These are phyloP conservation scores for Coprinopsis strossmayeri DNA, from an alignment of 768 basidiomycete genomes.

Conservation along the genomic window DNA sequence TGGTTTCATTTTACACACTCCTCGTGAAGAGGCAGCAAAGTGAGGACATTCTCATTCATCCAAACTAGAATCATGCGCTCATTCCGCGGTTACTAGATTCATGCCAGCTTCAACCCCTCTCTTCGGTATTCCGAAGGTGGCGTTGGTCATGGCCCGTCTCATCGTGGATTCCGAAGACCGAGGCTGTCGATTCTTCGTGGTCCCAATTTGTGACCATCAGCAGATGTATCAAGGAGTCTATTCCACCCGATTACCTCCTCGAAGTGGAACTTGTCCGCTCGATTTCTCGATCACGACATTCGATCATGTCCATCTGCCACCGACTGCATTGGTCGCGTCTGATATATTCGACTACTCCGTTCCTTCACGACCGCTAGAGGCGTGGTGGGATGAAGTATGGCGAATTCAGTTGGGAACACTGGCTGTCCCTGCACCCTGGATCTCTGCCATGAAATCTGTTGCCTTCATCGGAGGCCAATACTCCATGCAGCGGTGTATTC, in stretches of 20 bases:
- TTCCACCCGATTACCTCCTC: slow-evolving; percentile 43
- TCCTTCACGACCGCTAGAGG: slow-evolving; percentile 35
- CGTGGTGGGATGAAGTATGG: slow-evolving; percentile 54
- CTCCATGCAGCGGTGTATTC: slow-evolving; percentile 46
- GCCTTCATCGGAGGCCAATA: slow-evolving; percentile 54
- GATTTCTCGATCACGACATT: slow-evolving; percentile 55
- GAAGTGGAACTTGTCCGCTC: slow-evolving; percentile 46
- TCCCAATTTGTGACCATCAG: slow-evolving; percentile 45
- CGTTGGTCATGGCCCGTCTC: slow-evolving; percentile 50
- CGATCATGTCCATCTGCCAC: slow-evolving; percentile 44
- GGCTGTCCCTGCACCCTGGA: slow-evolving; percentile 41
- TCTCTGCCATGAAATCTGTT: slow-evolving; percentile 46
- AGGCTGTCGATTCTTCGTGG: slow-evolving; percentile 48
- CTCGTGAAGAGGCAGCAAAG: slow-evolving; percentile 55
- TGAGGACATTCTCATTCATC: slow-evolving; percentile 24
- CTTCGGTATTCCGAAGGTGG: slow-evolving; percentile 48
- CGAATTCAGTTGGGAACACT: slow-evolving; percentile 49
- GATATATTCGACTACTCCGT: slow-evolving; percentile 32
- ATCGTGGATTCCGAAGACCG: slow-evolving; percentile 45
- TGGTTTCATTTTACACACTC: slow-evolving; percentile 51
- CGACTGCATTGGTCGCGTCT: slow-evolving; percentile 41
- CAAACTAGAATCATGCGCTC: no score
- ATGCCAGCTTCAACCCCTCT: slow-evolving; percentile 53
- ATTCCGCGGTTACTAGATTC: slow-evolving; percentile 41
- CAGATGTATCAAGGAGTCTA: slow-evolving; percentile 49